These are phyloP conservation scores for Hirsutella rhossiliensis DNA, from an alignment of 2,329 filamentous ascomycete species.

Conservation along the genomic window DNA sequence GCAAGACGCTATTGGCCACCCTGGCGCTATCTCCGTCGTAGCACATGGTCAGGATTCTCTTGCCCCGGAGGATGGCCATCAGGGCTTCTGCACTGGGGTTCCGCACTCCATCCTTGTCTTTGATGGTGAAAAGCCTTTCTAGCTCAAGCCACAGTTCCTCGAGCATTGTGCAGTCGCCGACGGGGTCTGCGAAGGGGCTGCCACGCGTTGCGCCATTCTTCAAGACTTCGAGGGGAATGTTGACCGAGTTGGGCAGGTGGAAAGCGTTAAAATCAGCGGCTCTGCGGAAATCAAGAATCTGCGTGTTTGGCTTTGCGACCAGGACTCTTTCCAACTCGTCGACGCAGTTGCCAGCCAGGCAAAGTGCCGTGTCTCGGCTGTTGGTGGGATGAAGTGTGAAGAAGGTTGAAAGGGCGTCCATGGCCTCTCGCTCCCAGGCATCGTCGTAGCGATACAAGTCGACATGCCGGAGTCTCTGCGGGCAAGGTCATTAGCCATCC, in stretches of 20 bases:
- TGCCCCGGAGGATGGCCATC: slow-evolving; percentile 17
- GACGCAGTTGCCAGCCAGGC: slow-evolving; percentile 6
- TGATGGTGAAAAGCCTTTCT: slow-evolving; percentile 27
- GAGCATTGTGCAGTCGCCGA: slow-evolving; percentile 30
- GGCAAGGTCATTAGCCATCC: slow-evolving; percentile 7
- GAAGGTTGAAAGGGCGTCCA: slow-evolving; percentile 25
- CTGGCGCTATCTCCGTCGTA: slow-evolving; percentile 41
- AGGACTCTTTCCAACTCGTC: slow-evolving; percentile 14
- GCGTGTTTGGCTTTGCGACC: slow-evolving; percentile 15
- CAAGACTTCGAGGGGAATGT: slow-evolving; percentile 28
- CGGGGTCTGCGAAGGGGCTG: slow-evolving; percentile 27
- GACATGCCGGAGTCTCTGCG: slow-evolving; percentile 32
- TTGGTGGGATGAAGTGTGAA: slow-evolving; percentile 13
- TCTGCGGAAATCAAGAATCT: slow-evolving; percentile 31
- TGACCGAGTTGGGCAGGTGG: slow-evolving; percentile 32
- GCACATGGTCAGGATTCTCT: slow-evolving; percentile 34
- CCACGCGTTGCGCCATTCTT: slow-evolving; percentile 14
- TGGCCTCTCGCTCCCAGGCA: slow-evolving; percentile 35
- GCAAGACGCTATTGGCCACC: slow-evolving; percentile 40
- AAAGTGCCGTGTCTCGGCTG: slow-evolving; percentile 12
- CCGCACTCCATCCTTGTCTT: slow-evolving; percentile 13
- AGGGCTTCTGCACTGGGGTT: slow-evolving; percentile 15
- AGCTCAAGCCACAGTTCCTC: slow-evolving; percentile 36
- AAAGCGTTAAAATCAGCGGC: slow-evolving; percentile 27
- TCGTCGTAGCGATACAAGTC: slow-evolving; percentile 44